Base-by-base conservation (phyloP, 1,139 yeast species). In the Oligophagozyma castellii region DNA sequence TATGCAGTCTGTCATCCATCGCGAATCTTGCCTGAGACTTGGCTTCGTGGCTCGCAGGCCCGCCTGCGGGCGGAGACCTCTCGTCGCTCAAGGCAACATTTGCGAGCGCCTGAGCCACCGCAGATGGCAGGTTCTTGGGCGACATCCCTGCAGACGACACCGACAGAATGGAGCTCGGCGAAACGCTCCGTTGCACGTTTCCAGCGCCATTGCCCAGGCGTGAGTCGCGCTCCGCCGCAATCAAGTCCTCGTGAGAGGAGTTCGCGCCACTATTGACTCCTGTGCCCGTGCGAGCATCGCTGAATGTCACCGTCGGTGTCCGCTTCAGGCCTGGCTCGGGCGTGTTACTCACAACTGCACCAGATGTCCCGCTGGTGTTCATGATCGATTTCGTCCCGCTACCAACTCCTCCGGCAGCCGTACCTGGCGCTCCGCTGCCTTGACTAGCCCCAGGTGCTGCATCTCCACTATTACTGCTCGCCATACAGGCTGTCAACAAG, bases 131-230 rank as follows among this genome's bases (percentile, higher is more conserved):
- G 7, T 13, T 13, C 7, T 15, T 5, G 7, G 16, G 14, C 5
- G 6, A 5, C 15, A 23, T 23, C 15, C 25, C 25, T 19, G 10
- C 8, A 5, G 20, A 10, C 4, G 14, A 2, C 7, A 14, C 13
- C 6, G 12, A 14, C 11, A 18, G 10, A 18, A 18, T 21, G 7
- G 28, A 14, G 10, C 29, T 12, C 14, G 27, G 25, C 14, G 26
- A 19, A 11, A 28, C 26, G 92, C 78, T 22, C 58, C 50, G 29
- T 58, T 58, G 51, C 70, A 69, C 12, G 73, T 60, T 51, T 92
- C 79, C 36, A 67, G 18, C 28, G 3, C 12, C 16, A 25, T 11
- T 18, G 4, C 22, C 28, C 7, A 5, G 12, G 6, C 16, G 13
- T n/a, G 21, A 20, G 6, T 64, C 50, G 65, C 64, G 53, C 71